These are phyloP conservation scores for Pseudogymnoascus sp. DNA, from an alignment of 2,329 filamentous ascomycete species.

Conservation along the genomic window DNA sequence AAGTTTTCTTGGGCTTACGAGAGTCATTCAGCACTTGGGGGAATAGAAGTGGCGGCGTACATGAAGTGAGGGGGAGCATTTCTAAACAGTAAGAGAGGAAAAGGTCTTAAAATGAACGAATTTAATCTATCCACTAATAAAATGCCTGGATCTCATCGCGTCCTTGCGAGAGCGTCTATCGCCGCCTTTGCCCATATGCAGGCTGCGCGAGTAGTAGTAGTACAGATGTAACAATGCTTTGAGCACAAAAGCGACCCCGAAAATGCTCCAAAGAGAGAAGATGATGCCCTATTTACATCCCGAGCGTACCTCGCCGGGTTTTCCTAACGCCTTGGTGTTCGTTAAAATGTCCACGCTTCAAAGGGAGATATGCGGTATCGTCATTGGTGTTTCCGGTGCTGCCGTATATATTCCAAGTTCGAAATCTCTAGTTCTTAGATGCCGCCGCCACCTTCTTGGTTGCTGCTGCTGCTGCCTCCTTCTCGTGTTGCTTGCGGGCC, in stretches of 20 bases:
- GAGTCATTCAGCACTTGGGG: neutral
- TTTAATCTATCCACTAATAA: constrained; percentile 3
- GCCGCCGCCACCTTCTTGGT: neutral
- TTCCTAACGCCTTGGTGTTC: constrained; percentile 1
- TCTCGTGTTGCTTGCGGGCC: constrained; percentile 26
- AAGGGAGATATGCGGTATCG: neutral
- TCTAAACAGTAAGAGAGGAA: neutral
- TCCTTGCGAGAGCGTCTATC: neutral
- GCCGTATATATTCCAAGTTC: neutral
- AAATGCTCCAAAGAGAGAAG: constrained; percentile 9
- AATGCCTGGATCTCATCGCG: neutral
- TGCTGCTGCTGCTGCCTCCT: neutral
- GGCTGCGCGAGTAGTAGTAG: neutral
- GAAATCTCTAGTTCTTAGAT: neutral
- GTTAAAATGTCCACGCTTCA: neutral
- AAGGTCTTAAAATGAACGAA: neutral
- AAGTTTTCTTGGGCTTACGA: neutral
- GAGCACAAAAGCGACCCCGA: neutral
- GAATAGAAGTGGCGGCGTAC: no score
- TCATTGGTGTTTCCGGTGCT: neutral
- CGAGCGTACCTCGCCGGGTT: neutral
- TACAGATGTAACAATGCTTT: neutral
- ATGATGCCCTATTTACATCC: constrained; percentile 4
- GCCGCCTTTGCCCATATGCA: neutral
- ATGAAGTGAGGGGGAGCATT: neutral